Conservation (phyloP, 2,329 filamentous ascomycete genomes). For the Tolypocladium cylindrosporum region DNA sequence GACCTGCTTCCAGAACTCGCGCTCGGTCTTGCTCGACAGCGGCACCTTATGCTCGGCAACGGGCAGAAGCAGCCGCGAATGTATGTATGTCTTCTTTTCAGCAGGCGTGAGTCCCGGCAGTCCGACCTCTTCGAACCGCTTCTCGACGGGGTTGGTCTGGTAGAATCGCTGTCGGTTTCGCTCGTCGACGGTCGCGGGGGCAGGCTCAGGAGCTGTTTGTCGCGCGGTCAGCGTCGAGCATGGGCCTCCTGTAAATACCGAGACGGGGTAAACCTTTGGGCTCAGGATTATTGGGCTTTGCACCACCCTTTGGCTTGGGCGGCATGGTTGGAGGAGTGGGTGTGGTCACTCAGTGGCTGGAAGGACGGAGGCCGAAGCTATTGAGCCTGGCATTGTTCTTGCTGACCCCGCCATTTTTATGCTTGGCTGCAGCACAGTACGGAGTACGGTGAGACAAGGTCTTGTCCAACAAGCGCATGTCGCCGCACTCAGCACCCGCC, state of each 20-base stretch:
- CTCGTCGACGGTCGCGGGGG: constrained; percentile 37
- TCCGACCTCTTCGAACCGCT: constrained; percentile 32
- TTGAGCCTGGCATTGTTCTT: constrained; percentile 6
- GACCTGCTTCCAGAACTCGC: constrained; percentile 48
- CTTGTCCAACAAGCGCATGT: neutral
- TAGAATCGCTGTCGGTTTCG: constrained; percentile 36
- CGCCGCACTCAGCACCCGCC: neutral
- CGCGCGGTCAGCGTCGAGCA: neutral
- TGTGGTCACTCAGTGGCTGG: neutral
- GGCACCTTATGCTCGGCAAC: constrained; percentile 24
- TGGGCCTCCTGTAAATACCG: too few relatives aligned
- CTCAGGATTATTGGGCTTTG: constrained; percentile 10
- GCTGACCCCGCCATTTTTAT: neutral
- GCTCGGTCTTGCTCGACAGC: constrained; percentile 37
- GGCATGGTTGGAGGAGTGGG: constrained; percentile 10
- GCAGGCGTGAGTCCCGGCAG: constrained; percentile 33
- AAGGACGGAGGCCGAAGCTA: neutral
- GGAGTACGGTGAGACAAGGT: neutral
- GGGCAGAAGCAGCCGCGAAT: constrained; percentile 34
- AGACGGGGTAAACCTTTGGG: constrained; percentile 11
- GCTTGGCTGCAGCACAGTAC: neutral
- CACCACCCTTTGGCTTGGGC: constrained; percentile 11
- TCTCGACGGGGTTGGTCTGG: constrained; percentile 39
- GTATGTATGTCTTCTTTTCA: constrained; percentile 39
- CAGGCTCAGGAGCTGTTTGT: constrained; percentile 18